Base-by-base conservation (phyloP, 345 rosid genomes). In the Moricandia arvensis region DNA sequence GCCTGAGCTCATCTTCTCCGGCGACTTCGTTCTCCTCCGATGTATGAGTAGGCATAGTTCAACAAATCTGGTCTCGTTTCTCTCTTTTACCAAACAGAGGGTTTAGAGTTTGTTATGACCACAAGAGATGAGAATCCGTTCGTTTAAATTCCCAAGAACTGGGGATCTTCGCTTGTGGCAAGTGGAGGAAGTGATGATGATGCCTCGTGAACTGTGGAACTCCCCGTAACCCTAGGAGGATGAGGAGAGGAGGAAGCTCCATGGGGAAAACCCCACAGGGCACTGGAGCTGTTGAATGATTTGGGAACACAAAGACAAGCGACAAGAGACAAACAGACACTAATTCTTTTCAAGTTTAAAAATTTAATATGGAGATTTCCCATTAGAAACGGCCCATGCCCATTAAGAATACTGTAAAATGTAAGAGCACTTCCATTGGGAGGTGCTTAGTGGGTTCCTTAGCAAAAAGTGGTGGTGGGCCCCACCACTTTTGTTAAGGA, bases 11-110 rank as follows among this genome's bases (percentile, higher is more conserved):
- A 78, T 86, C 87, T 86, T 84, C 83, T 37, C 80, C 85, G 54
- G 78, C 85, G 63, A 88, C 89, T 61, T 81, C 80, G 63, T 79
- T 85, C 82, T 83, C 81, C 82, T 83, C 81, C 59, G 90, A 81
- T 72, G 81, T 64, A 30, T 77, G 85, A 58, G 83, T 66, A n/a
- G 85, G 80, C 93, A 89, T 89, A 69, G 24, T 76, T 71, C 26
- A 78, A 9, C 0, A 21, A 4, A 21, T 1, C 26, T n/a, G 64
- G 55, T 37, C 43, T 17, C 2, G 13, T 35, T 53, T 41, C 63
- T 24, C 16, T 59, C 31, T 29, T 59, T 4, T 33, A 54, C 33
- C 51, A 61, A 47, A 74, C 7, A 6, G 11, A 6, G 11, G 38
- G 24, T 47, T 57, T 30, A 43, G 55, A 59, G 34, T 64, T 64